Percentiles rank a stretch among this genome's conserved stretches.
Conservation (phyloP, 305 asterid species). For the Plantago rigida region DNA sequence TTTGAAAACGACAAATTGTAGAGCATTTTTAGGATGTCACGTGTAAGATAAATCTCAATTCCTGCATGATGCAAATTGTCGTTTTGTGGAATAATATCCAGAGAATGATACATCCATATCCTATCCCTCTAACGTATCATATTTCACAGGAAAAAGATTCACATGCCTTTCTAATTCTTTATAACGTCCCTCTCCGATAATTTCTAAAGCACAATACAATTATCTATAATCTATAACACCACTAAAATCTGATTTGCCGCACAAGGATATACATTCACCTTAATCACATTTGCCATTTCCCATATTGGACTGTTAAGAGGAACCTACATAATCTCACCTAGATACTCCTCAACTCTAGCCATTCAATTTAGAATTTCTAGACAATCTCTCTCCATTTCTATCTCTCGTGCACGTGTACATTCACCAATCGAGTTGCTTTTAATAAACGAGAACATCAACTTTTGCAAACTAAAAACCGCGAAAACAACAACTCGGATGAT, state of each 20-base stretch:
- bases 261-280: background rate
- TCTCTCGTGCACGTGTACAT: background rate
- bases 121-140: background rate
- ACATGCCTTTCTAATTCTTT: background rate
- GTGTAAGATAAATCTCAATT: background rate
- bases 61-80: constrained; percentile 8
- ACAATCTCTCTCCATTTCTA: background rate
- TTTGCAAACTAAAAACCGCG: constrained; percentile 19
- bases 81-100: constrained; percentile 6
- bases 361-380: no score
- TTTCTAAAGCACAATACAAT: background rate
- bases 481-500: constrained; percentile 21
- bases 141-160: background rate
- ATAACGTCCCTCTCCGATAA: background rate
- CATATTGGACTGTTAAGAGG: background rate
- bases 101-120: background rate
- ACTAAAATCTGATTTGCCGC: no score
- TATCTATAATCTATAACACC: background rate
- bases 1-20: constrained; percentile 14
- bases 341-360: background rate
- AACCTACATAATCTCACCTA: background rate
- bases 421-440: background rate
- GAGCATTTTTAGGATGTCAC: constrained; percentile 8
- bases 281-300: background rate
- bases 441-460: constrained; percentile 12